Percentiles rank a stretch among this genome's conserved stretches.
Evolutionary conservation across 306 rosid species (phyloP).

Genomic region (Ormosia semicastrata): DNA sequence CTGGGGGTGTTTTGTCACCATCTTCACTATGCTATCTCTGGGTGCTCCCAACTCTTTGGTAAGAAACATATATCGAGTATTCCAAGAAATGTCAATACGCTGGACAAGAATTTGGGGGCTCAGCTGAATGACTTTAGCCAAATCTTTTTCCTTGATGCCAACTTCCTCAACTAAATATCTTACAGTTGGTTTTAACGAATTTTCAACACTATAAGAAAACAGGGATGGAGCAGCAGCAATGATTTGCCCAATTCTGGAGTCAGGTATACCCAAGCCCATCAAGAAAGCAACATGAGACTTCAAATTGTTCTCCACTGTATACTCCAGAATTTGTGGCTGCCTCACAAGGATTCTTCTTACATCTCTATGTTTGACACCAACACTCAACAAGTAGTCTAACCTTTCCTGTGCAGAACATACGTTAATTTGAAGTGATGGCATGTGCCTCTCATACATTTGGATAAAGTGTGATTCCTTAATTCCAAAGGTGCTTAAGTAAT

Average conservation of each 20-base stretch:
- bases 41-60: conserved; percentile 90
- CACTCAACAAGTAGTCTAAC: conserved; percentile 81
- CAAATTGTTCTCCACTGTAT: conserved; percentile 83
- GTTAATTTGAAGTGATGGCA: conserved; percentile 88
- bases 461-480: conserved; percentile 89
- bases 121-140: conserved; percentile 89
- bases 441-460: conserved; percentile 91
- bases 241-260: conserved; percentile 83
- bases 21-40: conserved; percentile 83
- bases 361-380: conserved; percentile 90
- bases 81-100: conserved; percentile 85
- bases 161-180: conserved; percentile 92
- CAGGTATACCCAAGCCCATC: conserved; percentile 72
- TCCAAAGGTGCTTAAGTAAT: conserved; percentile 84
- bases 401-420: conserved; percentile 82
- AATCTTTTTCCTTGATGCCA: conserved; percentile 86
- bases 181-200: conserved; percentile 84
- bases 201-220: conserved; percentile 88
- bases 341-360: conserved; percentile 79
- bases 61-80: conserved; percentile 75
- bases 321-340: conserved; percentile 88
- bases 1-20: conserved; percentile 97
- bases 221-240: conserved; percentile 78
- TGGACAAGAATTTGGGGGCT: conserved; percentile 97
- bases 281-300: conserved; percentile 86